phyloP scores from a whole-genome alignment of 2,329 filamentous ascomycete genomes.

The Trichoderma gracile region DNA sequence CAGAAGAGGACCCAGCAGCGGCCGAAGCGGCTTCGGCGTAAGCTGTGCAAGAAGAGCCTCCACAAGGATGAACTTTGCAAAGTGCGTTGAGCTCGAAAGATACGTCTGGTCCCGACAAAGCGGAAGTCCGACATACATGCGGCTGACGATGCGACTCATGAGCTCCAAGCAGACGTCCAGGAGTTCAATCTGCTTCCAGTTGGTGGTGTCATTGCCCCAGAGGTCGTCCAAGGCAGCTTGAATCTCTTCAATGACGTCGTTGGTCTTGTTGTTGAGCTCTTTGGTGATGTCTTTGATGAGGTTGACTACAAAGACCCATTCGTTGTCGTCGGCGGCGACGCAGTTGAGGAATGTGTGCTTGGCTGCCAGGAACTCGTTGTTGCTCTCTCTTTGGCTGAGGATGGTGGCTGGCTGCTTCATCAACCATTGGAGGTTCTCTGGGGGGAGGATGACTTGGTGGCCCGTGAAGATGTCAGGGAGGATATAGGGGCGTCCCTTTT shows the following conservation, averaged over 20 bases:
- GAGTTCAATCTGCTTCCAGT: conserved; percentile 10
- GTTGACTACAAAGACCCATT: conserved; percentile 9
- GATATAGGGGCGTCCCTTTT: conserved; percentile 9
- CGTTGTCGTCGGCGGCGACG: conserved; percentile 4
- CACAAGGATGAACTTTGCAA: conserved; percentile 9
- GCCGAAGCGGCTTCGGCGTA: conserved; percentile 3
- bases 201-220: not conserved
- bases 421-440: conserved; percentile 2
- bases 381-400: conserved; percentile 12
- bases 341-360: conserved; percentile 15
- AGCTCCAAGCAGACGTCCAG: conserved; percentile 2
- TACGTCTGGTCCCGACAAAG: not conserved
- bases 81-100: conserved; percentile 3
- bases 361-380: conserved; percentile 17
- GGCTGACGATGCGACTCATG: conserved; percentile 7
- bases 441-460: conserved; percentile 7
- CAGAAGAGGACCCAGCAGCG: not conserved
- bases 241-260: conserved; percentile 1
- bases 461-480: conserved; percentile 20
- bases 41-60: conserved; percentile 10
- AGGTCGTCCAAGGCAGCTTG: conserved; percentile 1
- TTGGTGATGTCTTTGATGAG: conserved; percentile 5
- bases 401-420: conserved; percentile 9
- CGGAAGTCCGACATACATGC: conserved; percentile 5
- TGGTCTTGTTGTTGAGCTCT: conserved; percentile 9